phyloP scores from a whole-genome alignment of 768 basidiomycete genomes.

The Hericium alpestre region DNA sequence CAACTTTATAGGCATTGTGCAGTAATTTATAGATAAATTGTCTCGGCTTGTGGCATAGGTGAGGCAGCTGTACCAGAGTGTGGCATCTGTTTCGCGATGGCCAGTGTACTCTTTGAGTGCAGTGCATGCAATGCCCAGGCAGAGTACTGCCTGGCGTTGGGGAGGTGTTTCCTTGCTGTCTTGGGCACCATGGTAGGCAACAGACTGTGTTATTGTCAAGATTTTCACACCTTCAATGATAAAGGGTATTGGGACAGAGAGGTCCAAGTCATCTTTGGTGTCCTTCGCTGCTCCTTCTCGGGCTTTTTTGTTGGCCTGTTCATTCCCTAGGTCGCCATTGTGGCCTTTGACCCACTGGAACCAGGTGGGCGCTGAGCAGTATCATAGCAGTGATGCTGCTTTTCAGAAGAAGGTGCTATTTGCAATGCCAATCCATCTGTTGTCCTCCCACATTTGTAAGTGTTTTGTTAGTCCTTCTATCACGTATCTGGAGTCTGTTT shows the following conservation, averaged over 20 bases:
- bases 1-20: background rate
- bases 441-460: conserved; percentile 2
- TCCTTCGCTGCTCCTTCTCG: background rate
- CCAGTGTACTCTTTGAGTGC: background rate
- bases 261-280: background rate
- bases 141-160: background rate
- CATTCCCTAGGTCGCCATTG: conserved; percentile 1
- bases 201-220: background rate
- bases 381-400: background rate
- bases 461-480: conserved; percentile 16
- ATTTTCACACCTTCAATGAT: background rate
- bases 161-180: background rate
- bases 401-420: background rate
- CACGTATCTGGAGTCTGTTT: conserved; percentile 17
- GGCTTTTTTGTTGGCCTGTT: conserved; percentile 2
- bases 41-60: background rate
- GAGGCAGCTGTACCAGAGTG: background rate
- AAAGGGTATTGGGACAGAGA: background rate
- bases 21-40: background rate
- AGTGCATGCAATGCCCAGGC: background rate
- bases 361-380: background rate
- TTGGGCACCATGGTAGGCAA: background rate
- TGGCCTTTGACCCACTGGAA: conserved; percentile 14
- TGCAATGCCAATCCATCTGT: background rate
- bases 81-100: background rate